Percentiles rank a stretch among this genome's conserved stretches.
phyloP scores from a whole-genome alignment of 2,329 filamentous ascomycete species.

The Colletotrichum sp. region DNA sequence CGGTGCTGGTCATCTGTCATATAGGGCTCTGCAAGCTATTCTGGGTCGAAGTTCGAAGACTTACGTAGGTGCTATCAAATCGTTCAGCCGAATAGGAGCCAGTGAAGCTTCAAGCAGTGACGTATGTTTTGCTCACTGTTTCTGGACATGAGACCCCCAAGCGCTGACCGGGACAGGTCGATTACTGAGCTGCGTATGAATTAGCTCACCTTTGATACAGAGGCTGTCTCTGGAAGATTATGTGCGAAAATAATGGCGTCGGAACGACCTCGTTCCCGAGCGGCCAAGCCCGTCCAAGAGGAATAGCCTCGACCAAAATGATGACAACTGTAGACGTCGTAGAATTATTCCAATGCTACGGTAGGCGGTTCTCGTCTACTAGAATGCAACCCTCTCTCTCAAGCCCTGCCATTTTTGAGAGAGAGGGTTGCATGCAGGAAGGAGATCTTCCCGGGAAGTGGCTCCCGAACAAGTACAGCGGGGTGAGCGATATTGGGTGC shows the following conservation, averaged over 20 bases:
- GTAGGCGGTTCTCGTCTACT: neutral
- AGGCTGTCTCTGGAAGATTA: neutral
- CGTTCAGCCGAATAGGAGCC: accelerated
- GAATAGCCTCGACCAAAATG: neutral
- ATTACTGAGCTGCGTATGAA: neutral
- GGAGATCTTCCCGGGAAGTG: neutral
- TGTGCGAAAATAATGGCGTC: neutral
- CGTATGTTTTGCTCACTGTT: neutral
- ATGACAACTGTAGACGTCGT: neutral
- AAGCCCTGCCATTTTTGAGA: neutral
- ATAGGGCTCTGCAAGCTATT: neutral
- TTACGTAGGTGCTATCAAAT: neutral
- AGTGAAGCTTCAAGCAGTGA: neutral
- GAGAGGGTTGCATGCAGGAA: neutral
- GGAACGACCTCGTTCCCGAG: neutral
- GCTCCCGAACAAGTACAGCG: neutral
- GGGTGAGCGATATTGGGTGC: neutral
- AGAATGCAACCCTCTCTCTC: neutral
- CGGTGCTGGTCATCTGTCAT: neutral
- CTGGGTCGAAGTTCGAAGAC: neutral
- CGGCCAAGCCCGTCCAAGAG: neutral
- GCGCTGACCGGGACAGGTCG: neutral
- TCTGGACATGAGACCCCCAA: neutral
- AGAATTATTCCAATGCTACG: neutral
- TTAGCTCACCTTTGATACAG: neutral